Evolutionary conservation across 2,329 filamentous ascomycete species (phyloP).

Genomic region (Alternaria metachromatica): DNA sequence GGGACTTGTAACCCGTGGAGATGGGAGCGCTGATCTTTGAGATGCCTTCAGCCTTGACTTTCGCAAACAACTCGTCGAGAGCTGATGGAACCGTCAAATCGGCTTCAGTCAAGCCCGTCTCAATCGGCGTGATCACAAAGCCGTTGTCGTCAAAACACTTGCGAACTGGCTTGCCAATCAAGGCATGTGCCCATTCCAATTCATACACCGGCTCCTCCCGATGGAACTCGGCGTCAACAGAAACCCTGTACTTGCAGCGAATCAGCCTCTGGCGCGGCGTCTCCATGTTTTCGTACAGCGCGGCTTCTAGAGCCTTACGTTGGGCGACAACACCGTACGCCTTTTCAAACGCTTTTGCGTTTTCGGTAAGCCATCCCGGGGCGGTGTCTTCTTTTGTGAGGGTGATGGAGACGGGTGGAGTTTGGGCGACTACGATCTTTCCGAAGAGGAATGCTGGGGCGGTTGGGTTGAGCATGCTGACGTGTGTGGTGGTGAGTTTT

Average conservation of each 20-base stretch:
- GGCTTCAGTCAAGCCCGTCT: background rate
- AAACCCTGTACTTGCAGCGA: background rate
- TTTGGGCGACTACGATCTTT: background rate
- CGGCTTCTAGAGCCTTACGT: conserved; percentile 5
- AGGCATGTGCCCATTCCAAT: rapidly evolving
- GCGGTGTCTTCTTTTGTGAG: background rate
- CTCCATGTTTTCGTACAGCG: conserved; percentile 9
- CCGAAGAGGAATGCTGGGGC: background rate
- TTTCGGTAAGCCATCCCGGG: background rate
- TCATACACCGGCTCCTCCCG: background rate
- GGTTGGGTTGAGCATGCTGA: background rate
- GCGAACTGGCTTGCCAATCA: too few relatives aligned
- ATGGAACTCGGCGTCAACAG: conserved; percentile 5
- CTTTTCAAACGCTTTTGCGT: background rate
- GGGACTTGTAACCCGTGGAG: background rate
- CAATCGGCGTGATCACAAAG: background rate
- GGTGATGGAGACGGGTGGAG: background rate
- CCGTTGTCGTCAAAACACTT: background rate
- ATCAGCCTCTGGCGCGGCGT: conserved; percentile 4
- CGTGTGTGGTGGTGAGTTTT: background rate
- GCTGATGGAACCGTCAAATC: background rate
- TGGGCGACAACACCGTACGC: background rate
- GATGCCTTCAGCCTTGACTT: background rate
- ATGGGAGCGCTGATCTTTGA: background rate
- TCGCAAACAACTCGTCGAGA: background rate